These are phyloP conservation scores for Solidago caesia DNA, from an alignment of 129 eudicot genomes.

Conservation along the genomic window DNA sequence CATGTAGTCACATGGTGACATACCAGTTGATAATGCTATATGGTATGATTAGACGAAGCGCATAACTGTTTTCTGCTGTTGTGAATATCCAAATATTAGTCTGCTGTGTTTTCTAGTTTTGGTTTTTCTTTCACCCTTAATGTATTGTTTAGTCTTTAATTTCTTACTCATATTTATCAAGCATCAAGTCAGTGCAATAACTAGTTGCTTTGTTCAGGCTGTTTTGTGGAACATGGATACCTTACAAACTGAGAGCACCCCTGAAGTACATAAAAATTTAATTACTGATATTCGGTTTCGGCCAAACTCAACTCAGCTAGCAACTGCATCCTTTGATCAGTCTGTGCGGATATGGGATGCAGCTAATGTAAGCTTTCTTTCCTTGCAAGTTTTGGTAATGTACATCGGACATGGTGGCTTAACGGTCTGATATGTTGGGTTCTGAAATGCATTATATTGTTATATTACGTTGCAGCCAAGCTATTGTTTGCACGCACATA, in stretches of 20 bases:
- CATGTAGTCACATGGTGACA: no score
- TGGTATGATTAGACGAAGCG: no score
- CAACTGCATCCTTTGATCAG: constrained; percentile 82
- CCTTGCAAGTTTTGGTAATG: neutral
- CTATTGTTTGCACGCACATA: constrained; percentile 69
- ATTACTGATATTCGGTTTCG: constrained; percentile 90
- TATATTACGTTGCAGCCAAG: constrained; percentile 63
- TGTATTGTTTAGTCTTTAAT: no score
- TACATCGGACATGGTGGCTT: neutral
- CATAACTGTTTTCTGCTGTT: constrained; percentile 17
- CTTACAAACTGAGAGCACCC: constrained; percentile 77
- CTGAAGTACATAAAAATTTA: constrained; percentile 73
- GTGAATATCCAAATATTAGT: constrained; percentile 3
- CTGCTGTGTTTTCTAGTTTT: constrained; percentile 8
- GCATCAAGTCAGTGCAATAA: constrained; percentile 14
- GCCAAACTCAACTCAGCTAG: constrained; percentile 88
- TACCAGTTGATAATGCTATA: no score
- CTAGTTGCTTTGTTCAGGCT: constrained; percentile 45
- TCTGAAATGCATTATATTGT: constrained; percentile 18
- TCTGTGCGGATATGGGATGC: constrained; percentile 97
- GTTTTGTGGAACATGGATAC: constrained; percentile 94
- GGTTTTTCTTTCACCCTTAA: neutral
- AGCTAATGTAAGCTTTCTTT: constrained; percentile 59
- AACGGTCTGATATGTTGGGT: neutral
- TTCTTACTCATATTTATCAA: neutral